These are phyloP conservation scores for Fragosphaeria purpurea DNA, from an alignment of 2,329 filamentous ascomycete genomes.

Conservation along the genomic window DNA sequence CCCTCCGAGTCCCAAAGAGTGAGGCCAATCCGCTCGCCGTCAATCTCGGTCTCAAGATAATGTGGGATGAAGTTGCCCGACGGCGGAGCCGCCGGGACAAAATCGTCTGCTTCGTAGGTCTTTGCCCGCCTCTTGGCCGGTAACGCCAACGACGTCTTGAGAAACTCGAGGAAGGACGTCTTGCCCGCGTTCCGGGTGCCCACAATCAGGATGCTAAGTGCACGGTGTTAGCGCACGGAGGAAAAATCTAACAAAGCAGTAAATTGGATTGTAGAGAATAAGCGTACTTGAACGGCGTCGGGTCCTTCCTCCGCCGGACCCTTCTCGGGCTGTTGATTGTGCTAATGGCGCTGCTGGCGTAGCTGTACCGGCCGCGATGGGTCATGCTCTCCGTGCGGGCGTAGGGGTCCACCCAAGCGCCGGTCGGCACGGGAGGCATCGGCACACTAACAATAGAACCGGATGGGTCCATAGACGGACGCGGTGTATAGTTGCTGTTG, in stretches of 20 bases:
- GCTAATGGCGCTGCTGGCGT: constrained; percentile 84
- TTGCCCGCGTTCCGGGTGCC: constrained; percentile 84
- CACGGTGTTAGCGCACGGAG: too few species aligned
- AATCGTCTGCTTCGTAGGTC: constrained; percentile 47
- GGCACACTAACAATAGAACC: constrained; percentile 34
- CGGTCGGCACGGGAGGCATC: constrained; percentile 50
- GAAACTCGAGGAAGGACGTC: constrained; percentile 92
- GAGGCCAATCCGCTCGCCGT: constrained; percentile 80
- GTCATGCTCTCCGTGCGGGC: constrained; percentile 89
- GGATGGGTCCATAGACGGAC: constrained; percentile 45
- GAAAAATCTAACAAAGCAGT: too few species aligned
- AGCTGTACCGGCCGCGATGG: constrained; percentile 90
- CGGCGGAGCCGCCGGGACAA: constrained; percentile 38
- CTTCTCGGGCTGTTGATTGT: constrained; percentile 87
- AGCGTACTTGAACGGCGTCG: constrained; percentile 94
- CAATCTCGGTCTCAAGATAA: constrained; percentile 90
- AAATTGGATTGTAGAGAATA: background rate
- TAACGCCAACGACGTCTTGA: constrained; percentile 74
- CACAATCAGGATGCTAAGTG: constrained; percentile 70
- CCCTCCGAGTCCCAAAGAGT: constrained; percentile 97
- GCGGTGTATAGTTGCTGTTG: constrained; percentile 21
- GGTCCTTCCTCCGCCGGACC: constrained; percentile 89
- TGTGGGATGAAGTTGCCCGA: constrained; percentile 71
- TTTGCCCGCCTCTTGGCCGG: constrained; percentile 67
- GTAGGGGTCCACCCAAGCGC: constrained; percentile 63